A percentile compares a stretch with the other conserved stretches of the same genome.
Evolutionary conservation across 2,329 filamentous ascomycete genomes (phyloP).

Genomic region (Moelleriella libera): DNA sequence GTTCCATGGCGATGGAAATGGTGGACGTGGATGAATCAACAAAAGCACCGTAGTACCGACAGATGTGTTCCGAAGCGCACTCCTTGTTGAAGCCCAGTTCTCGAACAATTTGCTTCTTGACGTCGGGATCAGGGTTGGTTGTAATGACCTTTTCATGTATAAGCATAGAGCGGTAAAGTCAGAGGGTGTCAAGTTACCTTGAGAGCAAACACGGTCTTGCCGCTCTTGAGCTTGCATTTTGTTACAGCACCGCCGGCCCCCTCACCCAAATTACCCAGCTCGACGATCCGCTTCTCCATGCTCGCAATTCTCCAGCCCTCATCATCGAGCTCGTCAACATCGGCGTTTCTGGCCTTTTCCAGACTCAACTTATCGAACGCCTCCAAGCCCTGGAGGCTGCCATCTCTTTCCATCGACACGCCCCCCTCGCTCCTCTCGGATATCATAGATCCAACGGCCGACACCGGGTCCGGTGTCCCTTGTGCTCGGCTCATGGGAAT

Average conservation of each 20-base stretch:
- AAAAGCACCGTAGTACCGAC: conserved; percentile 93
- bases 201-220: conserved; percentile 87
- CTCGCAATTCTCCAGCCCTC: conserved; percentile 92
- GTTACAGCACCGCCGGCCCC: conserved; percentile 94
- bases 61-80: conserved; percentile 91
- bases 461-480: conserved; percentile 70
- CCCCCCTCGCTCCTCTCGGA: conserved; percentile 68
- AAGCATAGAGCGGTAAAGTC: conserved; percentile 3
- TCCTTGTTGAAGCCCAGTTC: conserved; percentile 97
- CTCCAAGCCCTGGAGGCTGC: conserved; percentile 63
- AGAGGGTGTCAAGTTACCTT: conserved; percentile 48
- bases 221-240: conserved; percentile 73
- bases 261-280: conserved; percentile 82
- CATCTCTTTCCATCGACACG: conserved; percentile 67
- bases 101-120: conserved; percentile 95
- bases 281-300: conserved; percentile 72
- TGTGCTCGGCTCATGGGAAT: conserved; percentile 52
- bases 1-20: conserved; percentile 98
- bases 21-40: conserved; percentile 92
- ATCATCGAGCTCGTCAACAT: conserved; percentile 91
- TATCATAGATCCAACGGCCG: conserved; percentile 73
- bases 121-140: conserved; percentile 91
- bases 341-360: conserved; percentile 69
- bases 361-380: conserved; percentile 68
- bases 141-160: conserved; percentile 67